Evolutionary conservation across 306 rosid species (phyloP), one percentile per base, ranked within the genome.

Genomic region (Citrullus colocynthis): DNA sequence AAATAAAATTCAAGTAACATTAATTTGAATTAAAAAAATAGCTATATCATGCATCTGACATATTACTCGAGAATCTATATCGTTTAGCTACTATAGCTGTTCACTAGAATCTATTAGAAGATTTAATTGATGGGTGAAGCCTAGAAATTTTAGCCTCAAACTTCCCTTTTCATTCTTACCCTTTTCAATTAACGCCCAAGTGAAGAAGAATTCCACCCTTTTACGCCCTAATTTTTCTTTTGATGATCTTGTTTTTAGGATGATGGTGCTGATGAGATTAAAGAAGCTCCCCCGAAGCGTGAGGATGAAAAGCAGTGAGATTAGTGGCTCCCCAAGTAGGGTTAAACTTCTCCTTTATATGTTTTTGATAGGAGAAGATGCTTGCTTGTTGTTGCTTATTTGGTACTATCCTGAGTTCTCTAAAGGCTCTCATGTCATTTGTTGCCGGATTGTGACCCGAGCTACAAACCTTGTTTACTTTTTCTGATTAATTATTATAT

Each of bases 211-310:
- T 54, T 18, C 0, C 9, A 54, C 20, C 32, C 3, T 30, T 51
- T 17, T 48, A 20, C 1, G 73, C 3, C 9, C 30, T 66, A 69
- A 7, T 49, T 4, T 73, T 8, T 32, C 8, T 17, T 42, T 28
- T 59, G 8, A 12, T 77, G 39, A 56, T 20, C 74, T 32, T 12
- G 72, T 84, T 5, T 5, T 28, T 85, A 96, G 99, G 99, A 93
- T 66, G 99, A 96, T 71, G 98, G 91, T 12, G 91, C 94, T 0
- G 99, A 96, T 76, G 99, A 96, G 90, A 93, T 96, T 59, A 96
- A 96, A 89, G 98, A 96, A 88, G 90, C 81, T 37, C 67, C 96
- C 11, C 85, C 98, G 0, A 91, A 91, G 88, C 80, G 65, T 1
- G 91, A 88, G 11, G 90, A 82, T 32, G 96, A 93, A 69, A 89